Evolutionary conservation across 23 red algal genomes (phyloP), one percentile per base, ranked within the genome.

Genomic region (Gracilaria caudata): DNA sequence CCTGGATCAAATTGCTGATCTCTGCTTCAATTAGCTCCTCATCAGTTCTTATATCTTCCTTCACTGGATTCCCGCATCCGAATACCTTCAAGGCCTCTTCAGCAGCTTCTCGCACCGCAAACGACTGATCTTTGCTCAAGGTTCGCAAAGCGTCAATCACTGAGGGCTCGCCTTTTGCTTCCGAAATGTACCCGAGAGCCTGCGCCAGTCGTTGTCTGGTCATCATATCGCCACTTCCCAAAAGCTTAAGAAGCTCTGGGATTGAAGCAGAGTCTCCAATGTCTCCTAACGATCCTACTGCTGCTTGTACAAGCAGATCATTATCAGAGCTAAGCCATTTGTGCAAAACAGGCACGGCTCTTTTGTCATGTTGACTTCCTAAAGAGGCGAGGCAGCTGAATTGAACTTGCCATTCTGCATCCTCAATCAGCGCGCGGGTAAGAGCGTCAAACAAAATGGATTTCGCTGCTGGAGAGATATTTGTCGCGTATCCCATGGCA

Each of bases 331-430:
- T 34, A 6, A 94, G 54, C 75, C 68, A 79, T 11, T 36, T 33
- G 40, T 34, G 34, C 20, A 87, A 51, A 7, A 88, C 44, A 17
- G 73, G 58, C 19, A 86, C 36, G 0, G 91, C 82, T 49, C 81
- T 73, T 34, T 86, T 77, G 17, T 85, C 82, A 11, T 55, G 56
- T 43, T 87, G 68, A 40, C 54, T 68, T 26, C 91, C 91, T 51
- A 94, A 79, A 14, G 81, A 79, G 7, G 78, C 91, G 20, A 94
- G 59, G 36, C 81, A 85, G 17, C 73, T 81, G 40, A 94, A 94
- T 29, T 81, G 80, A 24, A 94, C 91, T 73, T 94, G 91, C 91
- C 91, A 94, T 54, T 94, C 91, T 20, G 72, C 26, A 80, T 94
- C 91, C 37, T 94, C 91, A 35, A 87, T 36, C 11, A 79, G 37